Conservation (phyloP, 2,329 filamentous ascomycete species). For the Colletotrichum orbiculare region DNA sequence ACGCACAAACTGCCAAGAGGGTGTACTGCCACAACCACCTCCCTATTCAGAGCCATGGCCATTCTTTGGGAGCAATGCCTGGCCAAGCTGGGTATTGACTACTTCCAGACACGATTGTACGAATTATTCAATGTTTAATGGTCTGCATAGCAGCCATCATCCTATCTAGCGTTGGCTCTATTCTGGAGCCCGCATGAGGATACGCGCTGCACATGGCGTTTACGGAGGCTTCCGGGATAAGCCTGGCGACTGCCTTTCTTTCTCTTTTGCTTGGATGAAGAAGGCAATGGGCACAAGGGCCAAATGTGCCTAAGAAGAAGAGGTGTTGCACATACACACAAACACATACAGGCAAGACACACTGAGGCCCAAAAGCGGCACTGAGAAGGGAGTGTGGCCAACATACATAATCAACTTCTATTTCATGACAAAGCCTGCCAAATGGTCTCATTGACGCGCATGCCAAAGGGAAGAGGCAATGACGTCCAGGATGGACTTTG, state of each 20-base stretch:
- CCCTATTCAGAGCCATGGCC: constrained; percentile 58
- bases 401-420: constrained; percentile 27
- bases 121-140: constrained; percentile 27
- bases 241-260: constrained; percentile 9
- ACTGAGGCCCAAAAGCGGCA: neutral
- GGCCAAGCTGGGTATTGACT: constrained; percentile 64
- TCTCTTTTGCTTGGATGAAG: constrained; percentile 12
- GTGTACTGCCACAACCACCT: constrained; percentile 71
- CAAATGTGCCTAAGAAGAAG: neutral
- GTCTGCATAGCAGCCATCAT: constrained; percentile 33
- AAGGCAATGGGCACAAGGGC: constrained; percentile 3
- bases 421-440: constrained; percentile 8
- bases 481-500: neutral
- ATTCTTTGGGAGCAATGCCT: constrained; percentile 67
- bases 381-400: constrained; percentile 4
- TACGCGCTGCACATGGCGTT: constrained; percentile 24
- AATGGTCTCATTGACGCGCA: neutral
- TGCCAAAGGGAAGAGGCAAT: neutral
- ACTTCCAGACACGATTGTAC: constrained; percentile 23
- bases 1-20: constrained; percentile 57
- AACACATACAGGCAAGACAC: constrained; percentile 1
- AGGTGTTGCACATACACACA: neutral
- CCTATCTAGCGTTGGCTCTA: constrained; percentile 17
- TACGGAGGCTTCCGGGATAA: constrained; percentile 13
- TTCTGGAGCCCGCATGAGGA: constrained; percentile 3